Percentiles rank a stretch among this genome's conserved stretches.
Evolutionary conservation across 1,284 basidiomycete species (phyloP).

Genomic region (Ustilago nuda): DNA sequence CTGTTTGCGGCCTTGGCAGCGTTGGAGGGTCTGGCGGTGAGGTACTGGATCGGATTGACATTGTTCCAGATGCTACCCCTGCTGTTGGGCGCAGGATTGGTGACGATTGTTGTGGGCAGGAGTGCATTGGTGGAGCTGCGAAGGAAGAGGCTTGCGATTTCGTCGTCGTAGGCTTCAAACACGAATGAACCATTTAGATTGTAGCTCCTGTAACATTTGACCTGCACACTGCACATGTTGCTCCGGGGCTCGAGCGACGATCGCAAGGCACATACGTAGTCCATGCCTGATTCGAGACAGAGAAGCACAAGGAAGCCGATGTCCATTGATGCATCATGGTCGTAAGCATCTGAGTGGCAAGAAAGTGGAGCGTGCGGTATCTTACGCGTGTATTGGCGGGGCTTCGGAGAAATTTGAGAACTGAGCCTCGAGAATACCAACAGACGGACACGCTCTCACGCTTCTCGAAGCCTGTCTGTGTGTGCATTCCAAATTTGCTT

Average conservation of each 20-base stretch:
- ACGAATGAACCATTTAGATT: too few relatives aligned
- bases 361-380: background rate
- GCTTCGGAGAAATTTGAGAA: conserved; percentile 5
- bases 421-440: conserved; percentile 9
- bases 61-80: conserved; percentile 59
- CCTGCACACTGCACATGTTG: background rate
- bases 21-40: conserved; percentile 52
- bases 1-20: conserved; percentile 39
- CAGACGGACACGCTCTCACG: background rate
- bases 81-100: conserved; percentile 42
- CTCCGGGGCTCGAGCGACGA: too few relatives aligned
- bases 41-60: conserved; percentile 59
- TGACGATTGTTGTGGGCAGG: conserved; percentile 54
- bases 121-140: conserved; percentile 52
- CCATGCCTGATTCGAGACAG: too few relatives aligned
- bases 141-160: conserved; percentile 38
- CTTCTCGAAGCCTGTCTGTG: conserved; percentile 3
- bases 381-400: background rate
- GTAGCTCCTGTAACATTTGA: background rate
- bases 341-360: background rate
- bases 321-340: background rate
- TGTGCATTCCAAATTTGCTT: conserved; percentile 3
- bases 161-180: conserved; percentile 3
- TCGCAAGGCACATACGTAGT: too few relatives aligned
- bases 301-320: background rate